These are phyloP conservation scores for Metschnikowia drakensbergensis DNA, from an alignment of 805 yeast species.

Conservation along the genomic window DNA sequence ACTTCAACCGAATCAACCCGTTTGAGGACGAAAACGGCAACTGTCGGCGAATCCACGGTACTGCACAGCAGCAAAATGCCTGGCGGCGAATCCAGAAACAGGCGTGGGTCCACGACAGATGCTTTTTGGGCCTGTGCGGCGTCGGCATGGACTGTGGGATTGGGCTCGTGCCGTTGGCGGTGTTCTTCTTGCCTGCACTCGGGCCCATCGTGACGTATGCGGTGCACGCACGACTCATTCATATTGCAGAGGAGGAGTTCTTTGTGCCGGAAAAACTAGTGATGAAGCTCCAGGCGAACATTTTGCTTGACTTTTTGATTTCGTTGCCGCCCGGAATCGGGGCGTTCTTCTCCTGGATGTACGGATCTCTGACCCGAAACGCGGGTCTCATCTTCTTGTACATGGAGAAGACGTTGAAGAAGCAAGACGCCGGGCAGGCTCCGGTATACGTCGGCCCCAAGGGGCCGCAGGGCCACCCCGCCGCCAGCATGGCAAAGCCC, in stretches of 20 bases:
- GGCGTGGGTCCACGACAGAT: constrained; percentile 87
- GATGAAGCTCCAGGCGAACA: constrained; percentile 73
- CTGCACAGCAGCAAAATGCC: constrained; percentile 37
- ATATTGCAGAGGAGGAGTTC: constrained; percentile 53
- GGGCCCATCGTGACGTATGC: constrained; percentile 83
- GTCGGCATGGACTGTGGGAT: constrained; percentile 66
- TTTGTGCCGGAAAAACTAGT: constrained; percentile 55
- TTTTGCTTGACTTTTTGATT: constrained; percentile 67
- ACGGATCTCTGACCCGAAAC: constrained; percentile 84
- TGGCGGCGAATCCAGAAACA: constrained; percentile 72
- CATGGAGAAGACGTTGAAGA: constrained; percentile 9
- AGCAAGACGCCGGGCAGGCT: constrained; percentile 10
- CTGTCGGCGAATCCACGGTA: constrained; percentile 57
- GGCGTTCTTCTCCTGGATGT: constrained; percentile 69
- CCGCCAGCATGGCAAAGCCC: not conserved
- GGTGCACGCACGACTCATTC: constrained; percentile 65
- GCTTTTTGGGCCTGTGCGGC: constrained; percentile 71
- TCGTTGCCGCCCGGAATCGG: constrained; percentile 82
- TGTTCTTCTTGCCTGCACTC: constrained; percentile 66
- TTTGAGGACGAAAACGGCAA: constrained; percentile 57
- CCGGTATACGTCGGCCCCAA: constrained; percentile 13
- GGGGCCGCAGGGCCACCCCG: too few species aligned
- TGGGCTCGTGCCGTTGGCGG: constrained; percentile 72
- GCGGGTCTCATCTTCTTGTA: constrained; percentile 66
- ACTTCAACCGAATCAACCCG: constrained; percentile 63